Evolutionary conservation across 1,284 basidiomycete species (phyloP), one percentile per base, ranked within the genome.

Genomic region (Ceratobasidium sp.): DNA sequence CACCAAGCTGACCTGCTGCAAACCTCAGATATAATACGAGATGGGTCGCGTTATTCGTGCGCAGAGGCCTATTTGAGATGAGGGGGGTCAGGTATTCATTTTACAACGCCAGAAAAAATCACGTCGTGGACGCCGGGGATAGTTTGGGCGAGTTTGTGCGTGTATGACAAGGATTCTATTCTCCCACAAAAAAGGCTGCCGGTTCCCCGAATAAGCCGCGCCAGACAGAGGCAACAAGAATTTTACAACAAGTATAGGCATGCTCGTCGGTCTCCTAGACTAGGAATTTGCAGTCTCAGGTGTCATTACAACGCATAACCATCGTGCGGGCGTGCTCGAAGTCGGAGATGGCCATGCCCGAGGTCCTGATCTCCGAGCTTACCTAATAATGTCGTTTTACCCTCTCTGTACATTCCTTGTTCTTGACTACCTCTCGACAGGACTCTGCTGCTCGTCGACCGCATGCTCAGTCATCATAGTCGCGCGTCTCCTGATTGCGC

Each of bases 41-140:
- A 92, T 93, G 92, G 91, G 91, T 87, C 86, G 91, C 81, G 91
- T 93, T 77, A 92, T 93, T 78, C 87, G 91, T 83, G 84, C 91
- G 85, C 91, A 93, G 81, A 90, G 91, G 83, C 90, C n/a, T n/a
- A n/a, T n/a, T n/a, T n/a, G n/a, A n/a, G n/a, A n/a, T n/a, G n/a
- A n/a, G n/a, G 30, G 6, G 30, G 30, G 30, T 33, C 30, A 33
- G 30, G 30, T 33, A 33, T 33, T 38, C 6, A 38, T 38, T 11
- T 11, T 12, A 2, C 36, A 38, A 38, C 36, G 8, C 36, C 9
- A 11, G 8, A 11, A 38, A 38, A 38, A 38, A 8, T 12, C 9
- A 2, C 8, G 0, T 8, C 11, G 36, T 11, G n/a, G n/a, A n/a
- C 36, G 8, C 36, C 36, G 9, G 36, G 36, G 11, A 38, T 38